Conservation (phyloP, 2,329 filamentous ascomycete genomes). For the Colletotrichum neosansevieriae region DNA sequence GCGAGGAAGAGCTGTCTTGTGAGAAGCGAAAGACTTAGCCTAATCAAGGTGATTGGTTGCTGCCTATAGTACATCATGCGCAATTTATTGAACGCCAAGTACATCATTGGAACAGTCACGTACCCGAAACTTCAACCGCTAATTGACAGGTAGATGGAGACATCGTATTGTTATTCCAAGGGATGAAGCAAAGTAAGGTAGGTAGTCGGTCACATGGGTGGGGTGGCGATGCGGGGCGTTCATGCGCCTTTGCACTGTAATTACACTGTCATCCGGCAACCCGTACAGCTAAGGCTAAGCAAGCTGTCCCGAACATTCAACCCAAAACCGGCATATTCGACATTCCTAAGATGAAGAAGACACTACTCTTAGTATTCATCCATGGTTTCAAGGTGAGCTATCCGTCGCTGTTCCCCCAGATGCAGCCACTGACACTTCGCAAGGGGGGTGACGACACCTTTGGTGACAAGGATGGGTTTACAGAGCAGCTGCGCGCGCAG, state of each 20-base stretch:
- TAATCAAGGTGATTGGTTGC: background rate
- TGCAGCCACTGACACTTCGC: constrained; percentile 26
- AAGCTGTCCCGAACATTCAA: constrained; percentile 14
- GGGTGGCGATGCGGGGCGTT: constrained; percentile 34
- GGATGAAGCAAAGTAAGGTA: background rate
- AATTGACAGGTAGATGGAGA: no score
- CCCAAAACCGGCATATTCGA: constrained; percentile 43
- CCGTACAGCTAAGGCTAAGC: constrained; percentile 5
- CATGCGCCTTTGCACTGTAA: background rate
- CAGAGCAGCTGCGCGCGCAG: constrained; percentile 75
- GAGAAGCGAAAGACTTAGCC: background rate
- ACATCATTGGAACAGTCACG: no score
- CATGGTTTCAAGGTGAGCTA: constrained; percentile 83
- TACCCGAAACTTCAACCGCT: no score
- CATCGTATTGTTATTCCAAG: background rate
- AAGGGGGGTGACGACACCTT: constrained; percentile 85
- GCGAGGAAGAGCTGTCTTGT: no score
- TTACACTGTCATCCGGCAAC: constrained; percentile 8
- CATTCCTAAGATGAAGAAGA: constrained; percentile 75
- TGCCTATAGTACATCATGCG: background rate
- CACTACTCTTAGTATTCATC: constrained; percentile 84
- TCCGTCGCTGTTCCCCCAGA: background rate
- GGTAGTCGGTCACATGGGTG: constrained; percentile 29
- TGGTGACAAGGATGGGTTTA: constrained; percentile 73
- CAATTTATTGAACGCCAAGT: background rate